Evolutionary conservation across 2,329 filamentous ascomycete species (phyloP), one percentile per base, ranked within the genome.

Genomic region (Beauveria varroae): DNA sequence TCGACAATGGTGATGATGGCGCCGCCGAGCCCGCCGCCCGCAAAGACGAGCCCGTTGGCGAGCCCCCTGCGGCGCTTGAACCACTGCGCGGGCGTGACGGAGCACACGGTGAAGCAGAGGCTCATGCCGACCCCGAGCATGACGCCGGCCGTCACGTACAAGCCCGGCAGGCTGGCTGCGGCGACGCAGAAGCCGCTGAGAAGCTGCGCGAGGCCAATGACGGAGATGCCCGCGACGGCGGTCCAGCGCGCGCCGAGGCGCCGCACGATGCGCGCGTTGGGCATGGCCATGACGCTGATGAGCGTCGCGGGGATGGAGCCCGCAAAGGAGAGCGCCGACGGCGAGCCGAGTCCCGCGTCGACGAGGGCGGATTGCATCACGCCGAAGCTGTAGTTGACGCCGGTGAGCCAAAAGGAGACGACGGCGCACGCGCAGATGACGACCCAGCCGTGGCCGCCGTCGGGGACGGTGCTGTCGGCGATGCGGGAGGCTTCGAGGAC

Each of bases 1-100:
- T 54, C 50, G 18, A 64, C 57, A 24, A 65, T 34, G 41, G 64
- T 57, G 61, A 65, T 61, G 47, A 64, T 34, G 24, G 63, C 64
- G 16, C 61, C 64, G 40, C 64, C 64, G 28, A 64, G 54, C 1
- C 64, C 64, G 18, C 64, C 64, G 3, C 64, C 63, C 7, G 62
- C 47, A 24, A 64, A 64, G 47, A 63, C 62, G 14, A 64, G 22
- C 14, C 63, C 63, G 50, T 65, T 65, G 18, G 64, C 64, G 1
- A 62, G 54, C 10, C 63, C 63, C 28, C 62, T 61, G 28, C 43
- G 40, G 28, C 28, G 46, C 49, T 28, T 58, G 37, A 65, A 65
- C 55, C 60, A 65, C 60, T 65, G 63, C 1, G 62, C 60, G 7
- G 63, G 64, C 10, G 63, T 62, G 8, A 43, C 61, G 22, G 61